These are phyloP conservation scores for Nadsonia starkeyi-henricii DNA, from an alignment of 1,139 yeast species.

Conservation along the genomic window DNA sequence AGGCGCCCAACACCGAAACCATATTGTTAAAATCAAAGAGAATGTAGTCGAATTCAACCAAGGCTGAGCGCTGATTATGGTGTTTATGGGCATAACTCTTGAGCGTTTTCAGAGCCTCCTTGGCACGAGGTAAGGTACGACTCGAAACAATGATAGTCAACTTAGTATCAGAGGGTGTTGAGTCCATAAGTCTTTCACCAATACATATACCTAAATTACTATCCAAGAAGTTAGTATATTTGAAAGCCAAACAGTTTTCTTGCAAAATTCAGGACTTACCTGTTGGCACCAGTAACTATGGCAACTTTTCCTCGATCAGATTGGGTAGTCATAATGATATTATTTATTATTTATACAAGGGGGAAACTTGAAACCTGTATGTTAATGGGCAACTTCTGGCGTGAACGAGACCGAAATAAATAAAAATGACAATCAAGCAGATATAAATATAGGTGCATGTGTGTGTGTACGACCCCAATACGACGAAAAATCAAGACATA, in stretches of 20 bases:
- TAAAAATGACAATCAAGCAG: no score
- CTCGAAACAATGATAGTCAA: conserved; percentile 79
- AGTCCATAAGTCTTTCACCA: conserved; percentile 61
- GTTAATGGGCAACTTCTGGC: no score
- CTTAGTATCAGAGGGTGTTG: conserved; percentile 36
- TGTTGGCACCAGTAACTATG: conserved; percentile 49
- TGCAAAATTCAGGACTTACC: conserved; percentile 19
- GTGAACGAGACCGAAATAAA: no score
- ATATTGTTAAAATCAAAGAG: conserved; percentile 81
- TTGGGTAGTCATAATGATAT: no score
- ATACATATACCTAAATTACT: conserved; percentile 55
- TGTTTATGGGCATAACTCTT: conserved; percentile 32
- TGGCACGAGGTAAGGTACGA: conserved; percentile 71
- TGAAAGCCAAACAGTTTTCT: neutral
- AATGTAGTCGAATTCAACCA: conserved; percentile 72
- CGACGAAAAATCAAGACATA: no score
- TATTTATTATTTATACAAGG: no score
- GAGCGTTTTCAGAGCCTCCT: conserved; percentile 55
- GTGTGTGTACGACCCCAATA: no score
- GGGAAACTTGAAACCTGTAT: no score
- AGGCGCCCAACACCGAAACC: conserved; percentile 70
- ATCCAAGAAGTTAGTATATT: neutral
- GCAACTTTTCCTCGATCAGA: conserved; percentile 28
- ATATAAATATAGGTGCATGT: no score
- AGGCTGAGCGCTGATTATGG: conserved; percentile 24